A percentile compares a stretch with the other conserved stretches of the same genome.
These are phyloP conservation scores for Wickerhamiella allomyrinae DNA, from an alignment of 805 yeast genomes.

Conservation along the genomic window DNA sequence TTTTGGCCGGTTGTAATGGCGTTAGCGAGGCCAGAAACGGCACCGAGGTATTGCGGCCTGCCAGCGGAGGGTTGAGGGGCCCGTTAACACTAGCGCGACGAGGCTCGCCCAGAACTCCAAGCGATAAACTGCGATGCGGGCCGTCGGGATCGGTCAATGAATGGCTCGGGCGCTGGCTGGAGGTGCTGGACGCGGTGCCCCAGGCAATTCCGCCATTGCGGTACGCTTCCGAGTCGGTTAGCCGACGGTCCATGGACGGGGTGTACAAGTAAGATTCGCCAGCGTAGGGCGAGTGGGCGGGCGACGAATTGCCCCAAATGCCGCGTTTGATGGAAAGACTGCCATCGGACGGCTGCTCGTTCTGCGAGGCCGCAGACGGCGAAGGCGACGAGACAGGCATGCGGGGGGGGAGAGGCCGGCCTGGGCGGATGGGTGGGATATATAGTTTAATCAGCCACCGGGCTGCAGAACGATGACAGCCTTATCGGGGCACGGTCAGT, in stretches of 20 bases:
- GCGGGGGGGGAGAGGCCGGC: neutral
- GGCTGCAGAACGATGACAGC: neutral
- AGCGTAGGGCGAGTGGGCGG: neutral
- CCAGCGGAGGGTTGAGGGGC: neutral
- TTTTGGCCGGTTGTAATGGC: neutral
- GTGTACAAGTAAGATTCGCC: neutral
- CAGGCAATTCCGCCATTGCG: constrained; percentile 18
- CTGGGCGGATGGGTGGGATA: neutral
- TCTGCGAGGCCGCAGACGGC: neutral
- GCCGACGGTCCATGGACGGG: neutral
- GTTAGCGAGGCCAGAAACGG: constrained; percentile 12
- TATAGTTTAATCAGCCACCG: neutral
- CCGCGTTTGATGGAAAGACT: neutral
- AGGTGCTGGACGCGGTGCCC: constrained; percentile 12
- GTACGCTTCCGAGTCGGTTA: constrained; percentile 14
- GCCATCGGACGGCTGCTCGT: neutral
- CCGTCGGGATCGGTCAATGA: constrained; percentile 2
- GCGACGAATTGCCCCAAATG: constrained; percentile 1
- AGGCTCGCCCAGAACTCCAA: constrained; percentile 2
- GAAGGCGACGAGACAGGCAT: neutral
- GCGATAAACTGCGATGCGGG: constrained; percentile 1
- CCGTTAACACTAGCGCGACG: constrained; percentile 8
- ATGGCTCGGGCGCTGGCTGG: neutral
- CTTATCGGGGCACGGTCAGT: too few relatives aligned
- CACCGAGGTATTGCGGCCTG: neutral